A percentile compares a stretch with the other conserved stretches of the same genome.
These are phyloP conservation scores for Sporobolomyces roseus DNA, from an alignment of 768 basidiomycete genomes.

Conservation along the genomic window DNA sequence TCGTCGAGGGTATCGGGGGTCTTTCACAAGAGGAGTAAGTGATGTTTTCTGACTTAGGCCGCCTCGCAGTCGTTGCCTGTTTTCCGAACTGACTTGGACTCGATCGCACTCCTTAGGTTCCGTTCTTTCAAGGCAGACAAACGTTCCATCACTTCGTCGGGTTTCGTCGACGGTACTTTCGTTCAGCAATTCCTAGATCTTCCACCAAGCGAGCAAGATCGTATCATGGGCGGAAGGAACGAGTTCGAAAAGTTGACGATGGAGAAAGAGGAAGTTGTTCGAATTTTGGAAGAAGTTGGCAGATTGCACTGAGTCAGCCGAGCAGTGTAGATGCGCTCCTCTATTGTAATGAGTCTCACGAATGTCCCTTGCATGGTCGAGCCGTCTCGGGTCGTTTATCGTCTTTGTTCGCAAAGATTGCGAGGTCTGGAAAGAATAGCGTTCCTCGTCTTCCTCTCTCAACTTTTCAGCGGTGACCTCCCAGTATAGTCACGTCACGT, in stretches of 20 bases:
- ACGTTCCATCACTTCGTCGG: conserved; percentile 58
- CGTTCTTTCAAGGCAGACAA: conserved; percentile 56
- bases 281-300: conserved; percentile 53
- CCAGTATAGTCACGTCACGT: too few relatives aligned
- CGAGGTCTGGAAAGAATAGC: too few relatives aligned
- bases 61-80: too few relatives aligned
- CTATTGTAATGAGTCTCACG: too few relatives aligned
- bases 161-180: conserved; percentile 86
- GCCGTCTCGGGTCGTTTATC: too few relatives aligned
- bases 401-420: too few relatives aligned
- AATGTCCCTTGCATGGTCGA: too few relatives aligned
- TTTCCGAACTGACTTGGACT: not conserved
- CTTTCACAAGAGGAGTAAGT: conserved; percentile 62
- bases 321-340: too few relatives aligned
- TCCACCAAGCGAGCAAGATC: conserved; percentile 52
- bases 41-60: not conserved
- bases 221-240: conserved; percentile 59
- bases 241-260: conserved; percentile 60
- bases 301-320: conserved; percentile 54
- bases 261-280: conserved; percentile 52
- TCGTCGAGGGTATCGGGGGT: conserved; percentile 58
- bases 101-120: conserved; percentile 54
- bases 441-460: too few relatives aligned
- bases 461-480: too few relatives aligned
- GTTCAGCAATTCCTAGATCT: conserved; percentile 63